Percentiles rank a stretch among this genome's conserved stretches.
phyloP scores from a whole-genome alignment of 495 filamentous ascomycete genomes.

The Penicillium robsamsonii region DNA sequence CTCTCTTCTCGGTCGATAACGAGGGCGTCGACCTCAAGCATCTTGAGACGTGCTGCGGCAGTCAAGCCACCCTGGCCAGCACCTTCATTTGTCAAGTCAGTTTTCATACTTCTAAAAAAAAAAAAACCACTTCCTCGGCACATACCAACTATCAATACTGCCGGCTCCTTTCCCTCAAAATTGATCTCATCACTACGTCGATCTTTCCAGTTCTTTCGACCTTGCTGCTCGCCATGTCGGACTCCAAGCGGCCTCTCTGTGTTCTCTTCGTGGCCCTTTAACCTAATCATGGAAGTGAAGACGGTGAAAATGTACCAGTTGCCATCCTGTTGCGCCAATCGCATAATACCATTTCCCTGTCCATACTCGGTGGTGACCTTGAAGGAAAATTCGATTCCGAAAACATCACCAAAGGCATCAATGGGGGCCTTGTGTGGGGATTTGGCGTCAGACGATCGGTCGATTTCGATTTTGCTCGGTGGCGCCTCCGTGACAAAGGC shows the following conservation, averaged over 20 bases:
- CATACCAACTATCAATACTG: slow-evolving; percentile 68
- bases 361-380: slow-evolving; percentile 49
- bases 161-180: slow-evolving; percentile 54
- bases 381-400: slow-evolving; percentile 53
- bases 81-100: slow-evolving; percentile 28
- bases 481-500: slow-evolving; percentile 44
- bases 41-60: slow-evolving; percentile 66
- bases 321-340: slow-evolving; percentile 48
- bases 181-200: slow-evolving; percentile 53
- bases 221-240: slow-evolving; percentile 50
- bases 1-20: slow-evolving; percentile 64
- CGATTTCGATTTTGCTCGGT: slow-evolving; percentile 48
- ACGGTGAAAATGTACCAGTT: slow-evolving; percentile 65
- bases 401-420: slow-evolving; percentile 48
- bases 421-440: slow-evolving; percentile 49
- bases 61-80: slow-evolving; percentile 57
- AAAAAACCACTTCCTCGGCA: neutral
- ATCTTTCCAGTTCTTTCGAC: slow-evolving; percentile 65
- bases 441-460: slow-evolving; percentile 41
- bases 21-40: slow-evolving; percentile 62
- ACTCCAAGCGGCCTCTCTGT: slow-evolving; percentile 44
- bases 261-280: slow-evolving; percentile 51
- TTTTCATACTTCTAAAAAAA: neutral
- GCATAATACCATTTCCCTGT: slow-evolving; percentile 53
- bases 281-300: slow-evolving; percentile 53